A percentile compares a stretch with the other conserved stretches of the same genome.
Evolutionary conservation across 768 basidiomycete species (phyloP).

Genomic region (Leccinum incarnatum): DNA sequence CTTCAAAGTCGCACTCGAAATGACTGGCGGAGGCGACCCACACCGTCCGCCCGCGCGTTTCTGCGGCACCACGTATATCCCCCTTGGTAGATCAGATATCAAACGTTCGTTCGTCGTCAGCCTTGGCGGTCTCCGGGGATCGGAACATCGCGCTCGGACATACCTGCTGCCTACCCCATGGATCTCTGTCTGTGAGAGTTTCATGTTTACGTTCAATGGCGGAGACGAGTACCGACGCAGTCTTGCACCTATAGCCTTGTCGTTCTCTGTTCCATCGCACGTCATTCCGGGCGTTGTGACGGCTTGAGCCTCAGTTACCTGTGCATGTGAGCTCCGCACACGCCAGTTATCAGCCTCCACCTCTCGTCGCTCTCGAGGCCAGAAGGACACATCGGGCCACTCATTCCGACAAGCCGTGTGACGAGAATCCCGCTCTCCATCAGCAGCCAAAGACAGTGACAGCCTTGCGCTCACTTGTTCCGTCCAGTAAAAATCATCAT

Average conservation of each 20-base stretch:
- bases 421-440: neutral
- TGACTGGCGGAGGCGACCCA: neutral
- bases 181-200: neutral
- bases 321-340: neutral
- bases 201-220: neutral
- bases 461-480: constrained; percentile 10
- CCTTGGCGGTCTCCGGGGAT: neutral
- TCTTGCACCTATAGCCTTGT: neutral
- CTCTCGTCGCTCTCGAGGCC: constrained; percentile 4
- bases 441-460: neutral
- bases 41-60: constrained; percentile 5
- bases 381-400: neutral
- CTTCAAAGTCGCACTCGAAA: neutral
- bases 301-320: neutral
- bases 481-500: constrained; percentile 7
- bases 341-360: constrained; percentile 15
- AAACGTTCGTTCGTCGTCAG: neutral
- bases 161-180: constrained; percentile 1
- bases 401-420: neutral
- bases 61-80: constrained; percentile 21
- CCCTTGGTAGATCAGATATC: neutral
- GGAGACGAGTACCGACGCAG: constrained; percentile 8
- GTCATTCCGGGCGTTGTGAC: neutral
- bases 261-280: neutral
- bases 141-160: neutral